Evolutionary conservation across 2,329 filamentous ascomycete genomes (phyloP).

Genomic region (Penicillium brasilianum): DNA sequence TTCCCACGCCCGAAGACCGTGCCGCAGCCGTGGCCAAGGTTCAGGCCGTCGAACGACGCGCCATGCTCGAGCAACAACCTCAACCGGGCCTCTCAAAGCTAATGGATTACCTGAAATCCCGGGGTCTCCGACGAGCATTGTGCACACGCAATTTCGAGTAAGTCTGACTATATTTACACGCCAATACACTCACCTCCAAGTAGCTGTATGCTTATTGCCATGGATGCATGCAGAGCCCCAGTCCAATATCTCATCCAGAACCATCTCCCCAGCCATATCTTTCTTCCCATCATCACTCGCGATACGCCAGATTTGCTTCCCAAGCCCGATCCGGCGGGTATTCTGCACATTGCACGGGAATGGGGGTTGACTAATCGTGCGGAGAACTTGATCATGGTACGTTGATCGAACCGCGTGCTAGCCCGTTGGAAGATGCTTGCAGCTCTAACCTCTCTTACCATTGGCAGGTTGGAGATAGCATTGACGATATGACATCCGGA

Average conservation of each 20-base stretch:
- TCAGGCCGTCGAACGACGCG: conserved; percentile 76
- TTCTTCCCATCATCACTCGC: conserved; percentile 80
- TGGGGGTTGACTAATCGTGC: conserved; percentile 68
- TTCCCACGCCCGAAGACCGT: conserved; percentile 65
- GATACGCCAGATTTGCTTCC: conserved; percentile 70
- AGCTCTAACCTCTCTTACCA: not conserved
- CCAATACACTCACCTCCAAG: not conserved
- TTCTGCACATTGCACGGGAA: conserved; percentile 78
- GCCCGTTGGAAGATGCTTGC: not conserved
- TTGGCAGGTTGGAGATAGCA: conserved; percentile 68
- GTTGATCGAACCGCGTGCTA: not conserved
- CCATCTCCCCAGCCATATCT: conserved; percentile 71
- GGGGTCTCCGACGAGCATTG: conserved; percentile 75
- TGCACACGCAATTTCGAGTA: conserved; percentile 93
- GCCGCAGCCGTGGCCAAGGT: conserved; percentile 73
- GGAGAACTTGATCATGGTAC: conserved; percentile 47
- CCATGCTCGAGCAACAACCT: conserved; percentile 79
- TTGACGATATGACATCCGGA: conserved; percentile 93
- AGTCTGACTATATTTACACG: conserved; percentile 24
- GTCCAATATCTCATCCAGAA: conserved; percentile 62
- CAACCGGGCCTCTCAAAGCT: conserved; percentile 78
- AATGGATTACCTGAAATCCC: conserved; percentile 79
- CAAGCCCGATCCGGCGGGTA: conserved; percentile 87
- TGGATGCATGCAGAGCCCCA: conserved; percentile 38
- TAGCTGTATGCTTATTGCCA: not conserved